Base-by-base conservation (phyloP, 768 basidiomycete species). In the Wakefieldia striispora region DNA sequence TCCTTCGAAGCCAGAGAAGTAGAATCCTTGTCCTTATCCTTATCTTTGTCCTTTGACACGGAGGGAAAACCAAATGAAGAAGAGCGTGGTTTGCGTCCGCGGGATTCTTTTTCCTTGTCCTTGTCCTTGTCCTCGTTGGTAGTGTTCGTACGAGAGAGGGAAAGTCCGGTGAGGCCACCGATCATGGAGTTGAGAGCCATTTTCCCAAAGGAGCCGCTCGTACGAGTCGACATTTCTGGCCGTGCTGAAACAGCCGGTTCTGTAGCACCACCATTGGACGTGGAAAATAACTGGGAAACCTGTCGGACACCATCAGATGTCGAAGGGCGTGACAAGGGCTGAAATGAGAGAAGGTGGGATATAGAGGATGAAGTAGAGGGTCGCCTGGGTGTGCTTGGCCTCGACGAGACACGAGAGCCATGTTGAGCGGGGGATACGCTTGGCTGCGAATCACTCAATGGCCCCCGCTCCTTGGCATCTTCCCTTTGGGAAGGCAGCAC, bases 171-270 rank as follows among this genome's bases (percentile, higher is more conserved):
- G 27, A 87, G 73, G 1, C 82, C 81, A 33, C 81, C 82, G 70
- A 89, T 84, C 82, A 89, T 83, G 27, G 73, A 75, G 54, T 78
- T 82, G 49, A 91, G 73, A 0, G 86, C 78, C 68, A 76, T 78
- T 56, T 80, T 82, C 47, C 79, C 74, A 60, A 87, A 86, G 0
- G 83, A 79, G 33, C 77, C 77, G 11, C 70, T 63, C 13, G 60
- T 55, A 56, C 67, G 73, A 60, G 61, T 50, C 9, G 65, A 51
- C 10, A 66, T 54, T 20, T 79, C 76, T 2, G 72, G 61, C 6
- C 74, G 62, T 44, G 72, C 16, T 6, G 49, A 44, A 7, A 43
- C 39, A 8, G 50, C 10, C 3, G 43, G 36, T 12, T 52, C 56
- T 2, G 49, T 31, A 9, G 61, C 40, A 36, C 45, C 47, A 33